A percentile compares a stretch with the other conserved stretches of the same genome.
Evolutionary conservation across 805 yeast genomes (phyloP).

Genomic region (Starmerella powellii): DNA sequence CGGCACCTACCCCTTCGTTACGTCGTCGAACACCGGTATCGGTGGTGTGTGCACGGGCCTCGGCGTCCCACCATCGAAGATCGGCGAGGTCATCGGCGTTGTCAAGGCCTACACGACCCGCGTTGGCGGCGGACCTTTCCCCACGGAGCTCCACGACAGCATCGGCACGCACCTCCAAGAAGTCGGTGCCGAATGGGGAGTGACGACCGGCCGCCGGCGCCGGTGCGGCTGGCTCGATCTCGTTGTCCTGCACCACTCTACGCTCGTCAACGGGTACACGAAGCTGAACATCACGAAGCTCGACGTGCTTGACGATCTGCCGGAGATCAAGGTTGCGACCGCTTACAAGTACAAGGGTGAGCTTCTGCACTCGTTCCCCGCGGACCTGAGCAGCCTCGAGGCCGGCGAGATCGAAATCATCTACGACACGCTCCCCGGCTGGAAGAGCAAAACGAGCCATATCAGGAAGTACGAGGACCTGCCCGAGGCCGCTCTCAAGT

Average conservation of each 20-base stretch:
- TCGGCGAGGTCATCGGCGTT: constrained; percentile 80
- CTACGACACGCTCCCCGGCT: constrained; percentile 85
- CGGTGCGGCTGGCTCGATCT: constrained; percentile 99
- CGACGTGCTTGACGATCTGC: constrained; percentile 84
- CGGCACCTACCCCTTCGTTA: constrained; percentile 96
- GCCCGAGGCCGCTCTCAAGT: constrained; percentile 78
- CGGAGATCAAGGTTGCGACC: constrained; percentile 78
- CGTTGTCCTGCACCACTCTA: constrained; percentile 85
- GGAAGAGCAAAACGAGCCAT: constrained; percentile 74
- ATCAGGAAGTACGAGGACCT: constrained; percentile 59
- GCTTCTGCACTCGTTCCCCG: constrained; percentile 73
- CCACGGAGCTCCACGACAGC: constrained; percentile 85
- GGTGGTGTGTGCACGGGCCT: constrained; percentile 97
- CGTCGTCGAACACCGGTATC: constrained; percentile 89
- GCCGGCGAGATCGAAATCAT: constrained; percentile 68
- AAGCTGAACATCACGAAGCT: constrained; percentile 85
- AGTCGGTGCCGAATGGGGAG: constrained; percentile 94
- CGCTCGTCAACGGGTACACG: constrained; percentile 89
- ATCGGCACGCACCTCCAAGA: constrained; percentile 77
- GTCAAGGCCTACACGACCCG: constrained; percentile 98
- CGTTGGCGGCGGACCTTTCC: constrained; percentile 99
- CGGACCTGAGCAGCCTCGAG: constrained; percentile 68
- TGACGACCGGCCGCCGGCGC: constrained; percentile 97
- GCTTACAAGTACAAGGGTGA: constrained; percentile 72
- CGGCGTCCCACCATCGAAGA: constrained; percentile 83